Evolutionary conservation across 768 basidiomycete genomes (phyloP).

Genomic region (Suillus lakei): DNA sequence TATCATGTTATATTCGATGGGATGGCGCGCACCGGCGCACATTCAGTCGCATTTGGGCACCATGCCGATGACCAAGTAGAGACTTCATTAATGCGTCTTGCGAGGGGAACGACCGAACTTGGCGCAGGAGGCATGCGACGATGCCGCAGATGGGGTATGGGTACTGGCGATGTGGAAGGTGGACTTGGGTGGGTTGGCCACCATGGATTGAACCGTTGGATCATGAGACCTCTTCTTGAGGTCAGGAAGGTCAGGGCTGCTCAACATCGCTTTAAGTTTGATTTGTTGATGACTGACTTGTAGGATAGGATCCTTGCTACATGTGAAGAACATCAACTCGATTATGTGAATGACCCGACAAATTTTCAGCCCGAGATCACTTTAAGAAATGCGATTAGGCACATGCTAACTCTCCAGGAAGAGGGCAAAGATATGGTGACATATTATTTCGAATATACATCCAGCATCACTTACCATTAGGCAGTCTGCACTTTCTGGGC

Average conservation of each 20-base stretch:
- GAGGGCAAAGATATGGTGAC: conserved; percentile 14
- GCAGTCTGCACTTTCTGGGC: conserved; percentile 8
- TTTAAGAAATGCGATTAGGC: conserved; percentile 74
- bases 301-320: conserved; percentile 84
- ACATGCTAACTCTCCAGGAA: conserved; percentile 36
- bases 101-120: conserved; percentile 55
- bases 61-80: conserved; percentile 88
- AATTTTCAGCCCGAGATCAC: conserved; percentile 80
- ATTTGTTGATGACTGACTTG: conserved; percentile 7
- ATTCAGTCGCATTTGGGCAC: conserved; percentile 68
- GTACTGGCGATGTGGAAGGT: conserved; percentile 37
- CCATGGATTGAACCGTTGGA: conserved; percentile 68
- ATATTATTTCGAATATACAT: neutral
- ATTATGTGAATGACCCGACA: conserved; percentile 69
- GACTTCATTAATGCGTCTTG: conserved; percentile 73
- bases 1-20: conserved; percentile 54
- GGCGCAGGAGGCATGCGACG: conserved; percentile 73
- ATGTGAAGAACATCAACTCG: conserved; percentile 62
- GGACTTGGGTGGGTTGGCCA: conserved; percentile 48
- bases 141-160: conserved; percentile 82
- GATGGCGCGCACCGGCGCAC: conserved; percentile 44
- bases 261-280: neutral
- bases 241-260: conserved; percentile 63
- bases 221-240: conserved; percentile 70
- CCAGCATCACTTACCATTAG: conserved; percentile 5